These are phyloP conservation scores for Trametes versicolor DNA, from an alignment of 1,284 basidiomycete species.

Conservation along the genomic window DNA sequence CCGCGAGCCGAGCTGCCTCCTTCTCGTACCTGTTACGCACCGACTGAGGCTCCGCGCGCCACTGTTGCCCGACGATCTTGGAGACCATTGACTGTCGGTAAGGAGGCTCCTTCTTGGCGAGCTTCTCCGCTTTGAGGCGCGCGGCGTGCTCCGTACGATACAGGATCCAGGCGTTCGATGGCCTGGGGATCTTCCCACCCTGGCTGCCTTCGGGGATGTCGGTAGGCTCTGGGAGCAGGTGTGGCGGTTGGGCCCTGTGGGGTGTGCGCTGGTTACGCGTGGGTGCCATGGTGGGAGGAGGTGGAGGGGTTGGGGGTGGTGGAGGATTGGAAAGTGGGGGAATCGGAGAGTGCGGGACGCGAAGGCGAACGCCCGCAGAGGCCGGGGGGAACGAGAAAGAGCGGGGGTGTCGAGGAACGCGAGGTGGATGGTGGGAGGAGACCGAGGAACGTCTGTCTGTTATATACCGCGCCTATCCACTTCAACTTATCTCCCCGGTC, in stretches of 20 bases:
- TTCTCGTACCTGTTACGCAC: constrained; percentile 73
- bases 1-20: constrained; percentile 74
- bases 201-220: constrained; percentile 6
- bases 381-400: constrained; percentile 12
- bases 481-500: constrained; percentile 21
- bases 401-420: constrained; percentile 1
- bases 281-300: background rate
- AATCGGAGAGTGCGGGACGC: background rate
- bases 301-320: background rate
- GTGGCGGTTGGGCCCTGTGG: background rate
- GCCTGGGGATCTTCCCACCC: constrained; percentile 65
- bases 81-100: constrained; percentile 66
- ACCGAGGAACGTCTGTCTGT: constrained; percentile 1
- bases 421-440: constrained; percentile 8
- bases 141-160: constrained; percentile 78
- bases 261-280: too few species aligned
- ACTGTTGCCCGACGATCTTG: constrained; percentile 72
- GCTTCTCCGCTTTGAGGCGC: constrained; percentile 50
- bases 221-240: constrained; percentile 21
- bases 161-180: constrained; percentile 93
- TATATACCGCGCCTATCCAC: constrained; percentile 24
- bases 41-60: constrained; percentile 67
- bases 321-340: background rate
- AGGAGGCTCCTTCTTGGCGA: background rate
- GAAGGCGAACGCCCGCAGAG: constrained; percentile 4